Evolutionary conservation across 1,284 basidiomycete genomes (phyloP), one percentile per base, ranked within the genome.

Genomic region (Malassezia sp.): DNA sequence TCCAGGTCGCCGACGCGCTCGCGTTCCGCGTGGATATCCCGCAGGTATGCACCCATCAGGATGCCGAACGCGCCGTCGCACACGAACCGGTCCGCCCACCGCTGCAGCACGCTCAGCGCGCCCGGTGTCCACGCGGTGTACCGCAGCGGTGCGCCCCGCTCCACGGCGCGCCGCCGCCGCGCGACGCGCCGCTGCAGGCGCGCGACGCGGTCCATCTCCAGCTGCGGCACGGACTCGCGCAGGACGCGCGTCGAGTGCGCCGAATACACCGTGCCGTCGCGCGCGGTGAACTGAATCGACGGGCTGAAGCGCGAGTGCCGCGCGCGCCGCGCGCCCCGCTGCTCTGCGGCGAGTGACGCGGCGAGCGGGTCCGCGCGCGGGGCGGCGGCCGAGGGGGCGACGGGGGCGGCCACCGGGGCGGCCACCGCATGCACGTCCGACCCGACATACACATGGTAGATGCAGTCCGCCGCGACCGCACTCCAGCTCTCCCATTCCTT

Each of bases 261-360:
- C 8, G 65, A 56, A 8, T 60, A 52, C 27, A 53, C 45, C 37
- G 59, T 44, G 24, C 67, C 67, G 17, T 63, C 60, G 5, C 53
- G 48, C 11, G 55, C 66, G 24, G 52, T 37, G 42, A 63, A 68
- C 51, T 59, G 56, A 53, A 70, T 58, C 20, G 63, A 58, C 24
- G 67, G 67, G 11, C 63, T 61, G 49, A 67, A 69, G 20, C 64
- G 60, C 27, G 64, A 64, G 35, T 69, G 67, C 5, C 67, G 58
- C 9, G 61, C 54, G 6, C 14, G 30, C 8, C 54, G 53, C 34
- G 59, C 57, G 30, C 56, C 45, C 31, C 46, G 50, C 5, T 57
- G 58, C 33, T 67, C 63, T 2, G 54, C 54, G 23, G 54, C 45
- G 3, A 68, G 56, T 26, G 55, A 58, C 0, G 56, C 48, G 2